Conservation (phyloP, 345 rosid genomes). For the Salix brachista region DNA sequence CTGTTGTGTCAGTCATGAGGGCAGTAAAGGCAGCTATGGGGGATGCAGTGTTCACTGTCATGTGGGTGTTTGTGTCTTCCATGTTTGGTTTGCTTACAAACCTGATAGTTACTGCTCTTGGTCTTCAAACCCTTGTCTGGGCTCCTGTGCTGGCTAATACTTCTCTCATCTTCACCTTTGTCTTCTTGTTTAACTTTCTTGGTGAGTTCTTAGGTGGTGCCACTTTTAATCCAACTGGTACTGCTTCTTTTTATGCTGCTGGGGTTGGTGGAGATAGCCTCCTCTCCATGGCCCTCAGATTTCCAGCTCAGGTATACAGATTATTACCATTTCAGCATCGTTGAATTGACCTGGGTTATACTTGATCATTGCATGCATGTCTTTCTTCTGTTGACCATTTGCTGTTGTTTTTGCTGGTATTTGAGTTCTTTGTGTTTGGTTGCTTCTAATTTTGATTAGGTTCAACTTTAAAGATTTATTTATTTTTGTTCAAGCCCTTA, state of each 20-base stretch:
- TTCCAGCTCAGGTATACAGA: conserved; percentile 52
- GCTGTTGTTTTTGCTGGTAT: neutral
- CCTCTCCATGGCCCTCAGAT: conserved; percentile 78
- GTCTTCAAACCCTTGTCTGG: conserved; percentile 46
- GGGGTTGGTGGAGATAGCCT: conserved; percentile 73
- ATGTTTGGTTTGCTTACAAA: conserved; percentile 57
- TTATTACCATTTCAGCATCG: neutral
- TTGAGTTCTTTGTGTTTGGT: neutral
- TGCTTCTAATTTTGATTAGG: neutral
- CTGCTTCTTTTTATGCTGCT: conserved; percentile 74
- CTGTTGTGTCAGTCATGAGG: conserved; percentile 34
- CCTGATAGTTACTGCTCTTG: conserved; percentile 44
- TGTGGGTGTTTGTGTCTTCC: conserved; percentile 72
- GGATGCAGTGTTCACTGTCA: conserved; percentile 57
- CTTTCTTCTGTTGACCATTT: neutral
- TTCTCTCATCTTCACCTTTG: conserved; percentile 55
- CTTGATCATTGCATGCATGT: neutral
- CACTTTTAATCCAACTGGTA: conserved; percentile 84
- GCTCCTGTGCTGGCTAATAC: conserved; percentile 50
- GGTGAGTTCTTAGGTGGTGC: conserved; percentile 77
- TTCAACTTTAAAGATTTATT: neutral
- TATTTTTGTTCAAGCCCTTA: neutral
- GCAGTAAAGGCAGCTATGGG: conserved; percentile 60
- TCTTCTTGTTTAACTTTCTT: conserved; percentile 52
- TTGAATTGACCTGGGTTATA: neutral